Evolutionary conservation across 371 early-diverging fungal species (phyloP).

Genomic region (Syncephalastrum racemosum): DNA sequence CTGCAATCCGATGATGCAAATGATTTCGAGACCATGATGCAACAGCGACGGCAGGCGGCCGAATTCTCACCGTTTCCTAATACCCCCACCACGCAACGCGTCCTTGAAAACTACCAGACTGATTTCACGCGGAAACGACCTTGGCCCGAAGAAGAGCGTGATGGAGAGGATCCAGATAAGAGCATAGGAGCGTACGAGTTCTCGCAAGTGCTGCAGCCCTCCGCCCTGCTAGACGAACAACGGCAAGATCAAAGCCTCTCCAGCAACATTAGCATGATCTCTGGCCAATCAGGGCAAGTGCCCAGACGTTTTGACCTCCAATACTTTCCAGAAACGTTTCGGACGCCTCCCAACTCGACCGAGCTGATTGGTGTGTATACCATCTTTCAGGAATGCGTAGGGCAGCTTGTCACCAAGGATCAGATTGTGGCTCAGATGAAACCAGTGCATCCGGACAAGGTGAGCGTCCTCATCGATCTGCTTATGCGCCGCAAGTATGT

Average conservation of each 20-base stretch:
- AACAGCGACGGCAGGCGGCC: no score
- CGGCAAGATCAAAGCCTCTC: background rate
- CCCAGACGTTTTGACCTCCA: conserved; percentile 32
- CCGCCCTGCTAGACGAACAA: background rate
- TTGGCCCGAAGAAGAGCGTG: background rate
- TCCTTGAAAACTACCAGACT: background rate
- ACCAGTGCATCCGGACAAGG: conserved; percentile 10
- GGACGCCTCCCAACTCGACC: conserved; percentile 35
- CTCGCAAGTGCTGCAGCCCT: background rate
- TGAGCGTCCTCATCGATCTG: conserved; percentile 21
- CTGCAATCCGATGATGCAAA: background rate
- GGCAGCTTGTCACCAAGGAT: conserved; percentile 17
- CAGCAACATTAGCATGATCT: conserved; percentile 20
- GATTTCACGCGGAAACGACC: background rate
- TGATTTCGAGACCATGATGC: background rate
- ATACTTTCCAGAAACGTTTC: conserved; percentile 33
- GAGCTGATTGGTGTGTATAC: conserved; percentile 32
- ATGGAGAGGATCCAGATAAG: background rate
- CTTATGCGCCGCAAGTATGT: conserved; percentile 26
- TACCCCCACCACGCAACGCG: no score
- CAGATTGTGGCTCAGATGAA: conserved; percentile 9
- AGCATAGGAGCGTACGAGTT: background rate
- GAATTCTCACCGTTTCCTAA: no score
- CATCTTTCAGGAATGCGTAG: conserved; percentile 28
- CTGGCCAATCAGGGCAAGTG: conserved; percentile 18